Conservation (phyloP, 1,139 yeast genomes). For the Meyerozyma athensensis region DNA sequence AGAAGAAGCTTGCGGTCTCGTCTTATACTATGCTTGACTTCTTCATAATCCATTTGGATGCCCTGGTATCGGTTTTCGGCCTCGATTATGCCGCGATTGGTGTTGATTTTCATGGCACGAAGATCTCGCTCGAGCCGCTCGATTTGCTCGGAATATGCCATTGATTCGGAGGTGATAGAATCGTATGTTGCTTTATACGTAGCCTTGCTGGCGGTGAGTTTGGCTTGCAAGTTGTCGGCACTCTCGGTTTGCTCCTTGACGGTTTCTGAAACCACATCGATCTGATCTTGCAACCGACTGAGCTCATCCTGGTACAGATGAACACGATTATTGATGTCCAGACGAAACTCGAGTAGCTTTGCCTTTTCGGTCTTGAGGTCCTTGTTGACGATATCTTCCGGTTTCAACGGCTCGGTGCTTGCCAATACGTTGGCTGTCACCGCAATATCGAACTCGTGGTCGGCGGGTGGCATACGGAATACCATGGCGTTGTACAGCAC, state of each 20-base stretch:
- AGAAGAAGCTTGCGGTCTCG: constrained; percentile 47
- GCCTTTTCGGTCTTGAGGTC: constrained; percentile 33
- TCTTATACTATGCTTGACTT: constrained; percentile 43
- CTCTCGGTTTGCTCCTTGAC: constrained; percentile 54
- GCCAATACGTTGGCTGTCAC: constrained; percentile 26
- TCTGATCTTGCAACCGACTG: constrained; percentile 52
- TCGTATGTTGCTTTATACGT: constrained; percentile 57
- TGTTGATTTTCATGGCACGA: constrained; percentile 46
- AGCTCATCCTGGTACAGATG: constrained; percentile 58
- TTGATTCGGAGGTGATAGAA: constrained; percentile 50
- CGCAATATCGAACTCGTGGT: constrained; percentile 25
- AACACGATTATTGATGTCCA: constrained; percentile 42
- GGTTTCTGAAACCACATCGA: constrained; percentile 52
- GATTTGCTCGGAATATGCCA: constrained; percentile 56
- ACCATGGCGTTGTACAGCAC: constrained; percentile 54
- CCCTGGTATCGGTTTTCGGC: constrained; percentile 55
- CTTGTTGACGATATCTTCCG: constrained; percentile 29
- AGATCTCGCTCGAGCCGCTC: constrained; percentile 63
- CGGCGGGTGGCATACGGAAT: constrained; percentile 34
- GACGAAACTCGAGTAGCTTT: constrained; percentile 43
- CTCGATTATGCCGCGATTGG: constrained; percentile 51
- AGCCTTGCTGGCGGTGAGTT: constrained; percentile 47
- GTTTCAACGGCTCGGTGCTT: constrained; percentile 22
- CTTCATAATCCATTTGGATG: constrained; percentile 52
- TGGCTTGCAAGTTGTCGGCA: constrained; percentile 57